Percentiles rank a stretch among this genome's conserved stretches.
These are phyloP conservation scores for Quercus lobata DNA, from an alignment of 331 rosid genomes.

Conservation along the genomic window DNA sequence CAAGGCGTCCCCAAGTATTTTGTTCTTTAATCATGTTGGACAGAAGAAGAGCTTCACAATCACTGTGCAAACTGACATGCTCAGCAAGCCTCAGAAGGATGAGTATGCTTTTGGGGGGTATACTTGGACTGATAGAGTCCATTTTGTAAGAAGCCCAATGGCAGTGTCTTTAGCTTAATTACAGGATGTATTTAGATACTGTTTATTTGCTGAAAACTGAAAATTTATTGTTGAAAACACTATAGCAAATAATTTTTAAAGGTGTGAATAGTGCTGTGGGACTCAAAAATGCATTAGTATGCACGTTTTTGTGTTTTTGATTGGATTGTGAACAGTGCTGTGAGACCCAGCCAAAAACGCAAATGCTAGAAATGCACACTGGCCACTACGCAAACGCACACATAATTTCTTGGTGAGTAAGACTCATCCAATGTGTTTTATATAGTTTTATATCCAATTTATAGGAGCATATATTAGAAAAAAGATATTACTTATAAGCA, in stretches of 20 bases:
- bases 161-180: conserved; percentile 55
- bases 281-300: no score
- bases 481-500: no score
- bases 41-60: conserved; percentile 55
- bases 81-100: conserved; percentile 10
- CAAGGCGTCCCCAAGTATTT: conserved; percentile 49
- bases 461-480: no score
- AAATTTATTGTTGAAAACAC: accelerated
- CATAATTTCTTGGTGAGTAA: background rate
- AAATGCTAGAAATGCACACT: no score
- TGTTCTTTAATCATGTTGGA: conserved; percentile 53
- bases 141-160: conserved; percentile 64
- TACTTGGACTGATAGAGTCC: conserved; percentile 47
- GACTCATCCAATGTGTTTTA: background rate
- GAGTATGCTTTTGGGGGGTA: conserved; percentile 78
- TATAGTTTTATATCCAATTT: no score
- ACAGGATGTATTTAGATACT: no score
- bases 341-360: accelerated
- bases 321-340: accelerated
- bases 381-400: no score
- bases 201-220: no score
- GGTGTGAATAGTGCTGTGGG: accelerated
- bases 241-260: no score
- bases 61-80: conserved; percentile 39
- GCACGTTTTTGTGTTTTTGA: no score